Evolutionary conservation across 2,329 filamentous ascomycete species (phyloP).

Genomic region (Penicillium sp.): DNA sequence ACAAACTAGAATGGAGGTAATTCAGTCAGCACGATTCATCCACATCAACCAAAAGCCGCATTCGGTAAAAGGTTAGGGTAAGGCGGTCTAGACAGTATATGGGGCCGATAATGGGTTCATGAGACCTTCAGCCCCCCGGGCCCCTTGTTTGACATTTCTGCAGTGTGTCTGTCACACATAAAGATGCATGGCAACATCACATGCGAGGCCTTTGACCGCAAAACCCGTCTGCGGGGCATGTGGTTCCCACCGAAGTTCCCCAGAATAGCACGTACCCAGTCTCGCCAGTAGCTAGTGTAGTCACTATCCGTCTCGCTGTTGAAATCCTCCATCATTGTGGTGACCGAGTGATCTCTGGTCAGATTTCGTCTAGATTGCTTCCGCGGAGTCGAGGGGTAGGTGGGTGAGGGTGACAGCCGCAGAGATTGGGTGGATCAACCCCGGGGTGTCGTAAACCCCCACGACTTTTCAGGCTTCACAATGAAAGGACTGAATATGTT

Average conservation of each 20-base stretch:
- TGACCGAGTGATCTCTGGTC: slow-evolving; percentile 1
- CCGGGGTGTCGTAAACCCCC: slow-evolving; percentile 15
- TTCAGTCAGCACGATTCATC: slow-evolving; percentile 3
- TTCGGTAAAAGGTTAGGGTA: neutral
- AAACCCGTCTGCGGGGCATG: slow-evolving; percentile 1
- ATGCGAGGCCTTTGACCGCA: neutral
- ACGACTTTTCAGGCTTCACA: slow-evolving; percentile 5
- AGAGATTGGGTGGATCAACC: slow-evolving; percentile 21
- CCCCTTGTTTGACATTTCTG: neutral
- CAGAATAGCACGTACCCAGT: slow-evolving; percentile 74
- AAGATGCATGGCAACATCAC: neutral
- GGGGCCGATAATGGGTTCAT: neutral
- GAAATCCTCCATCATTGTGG: slow-evolving; percentile 82
- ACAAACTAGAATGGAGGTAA: slow-evolving; percentile 70
- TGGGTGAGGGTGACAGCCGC: slow-evolving; percentile 14
- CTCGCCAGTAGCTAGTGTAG: slow-evolving; percentile 98
- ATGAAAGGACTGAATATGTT: neutral
- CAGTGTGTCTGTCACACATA: neutral
- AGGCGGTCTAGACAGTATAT: neutral
- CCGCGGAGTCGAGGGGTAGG: slow-evolving; percentile 12
- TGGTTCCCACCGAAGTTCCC: neutral
- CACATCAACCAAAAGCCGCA: neutral
- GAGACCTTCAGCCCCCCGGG: neutral
- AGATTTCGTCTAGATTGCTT: slow-evolving; percentile 11
- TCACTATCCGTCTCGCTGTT: slow-evolving; percentile 97